Conservation (phyloP, 306 rosid genomes). For the Cyclanthera cordifolia region DNA sequence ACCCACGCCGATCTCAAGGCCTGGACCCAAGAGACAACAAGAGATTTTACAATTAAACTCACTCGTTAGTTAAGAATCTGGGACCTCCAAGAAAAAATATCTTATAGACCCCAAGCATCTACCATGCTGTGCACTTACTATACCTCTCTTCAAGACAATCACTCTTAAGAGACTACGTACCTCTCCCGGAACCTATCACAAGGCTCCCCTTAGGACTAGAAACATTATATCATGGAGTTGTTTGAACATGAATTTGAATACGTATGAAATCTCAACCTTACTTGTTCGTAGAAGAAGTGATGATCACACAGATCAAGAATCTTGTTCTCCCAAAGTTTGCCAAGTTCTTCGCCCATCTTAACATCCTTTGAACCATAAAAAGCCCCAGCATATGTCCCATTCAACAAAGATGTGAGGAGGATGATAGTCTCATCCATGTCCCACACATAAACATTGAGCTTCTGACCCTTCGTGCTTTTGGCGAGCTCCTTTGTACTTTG, state of each 20-base stretch:
- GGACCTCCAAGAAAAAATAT: no score
- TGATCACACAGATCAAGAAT: conserved; percentile 69
- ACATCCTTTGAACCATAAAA: conserved; percentile 56
- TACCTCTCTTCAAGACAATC: no score
- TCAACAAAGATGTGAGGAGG: conserved; percentile 73
- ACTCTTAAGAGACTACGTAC: no score
- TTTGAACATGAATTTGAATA: not conserved
- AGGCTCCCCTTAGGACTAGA: no score
- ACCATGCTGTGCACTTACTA: no score
- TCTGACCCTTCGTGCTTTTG: conserved; percentile 19
- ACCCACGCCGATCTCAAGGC: no score
- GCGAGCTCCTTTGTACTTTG: conserved; percentile 23
- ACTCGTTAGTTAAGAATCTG: no score
- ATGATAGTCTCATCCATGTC: conserved; percentile 97
- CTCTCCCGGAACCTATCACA: no score
- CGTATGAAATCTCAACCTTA: conserved; percentile 25
- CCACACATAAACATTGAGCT: conserved; percentile 60
- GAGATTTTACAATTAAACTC: no score
- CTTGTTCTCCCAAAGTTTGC: conserved; percentile 76
- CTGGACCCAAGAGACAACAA: no score
- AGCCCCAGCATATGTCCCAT: conserved; percentile 55
- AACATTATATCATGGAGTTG: not conserved
- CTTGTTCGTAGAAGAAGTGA: conserved; percentile 76
- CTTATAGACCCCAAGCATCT: no score
- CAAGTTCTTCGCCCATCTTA: conserved; percentile 61